phyloP scores from a whole-genome alignment of 805 yeast genomes.

The Wickerhamomyces hampshirensis region DNA sequence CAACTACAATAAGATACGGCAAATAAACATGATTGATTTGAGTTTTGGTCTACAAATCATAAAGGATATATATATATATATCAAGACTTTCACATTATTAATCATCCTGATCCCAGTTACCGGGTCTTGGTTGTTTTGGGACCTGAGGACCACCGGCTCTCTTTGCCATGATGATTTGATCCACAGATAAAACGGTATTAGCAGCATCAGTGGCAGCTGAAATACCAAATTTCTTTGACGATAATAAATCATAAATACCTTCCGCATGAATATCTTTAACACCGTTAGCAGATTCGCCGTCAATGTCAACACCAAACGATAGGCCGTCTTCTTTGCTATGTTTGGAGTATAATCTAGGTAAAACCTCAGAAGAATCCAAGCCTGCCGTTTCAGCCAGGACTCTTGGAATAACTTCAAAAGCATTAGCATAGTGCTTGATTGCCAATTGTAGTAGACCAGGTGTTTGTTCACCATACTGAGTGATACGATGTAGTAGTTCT shows the following conservation, averaged over 20 bases:
- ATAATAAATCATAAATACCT: slow-evolving; percentile 73
- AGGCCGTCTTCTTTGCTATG: slow-evolving; percentile 50
- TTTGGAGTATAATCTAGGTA: slow-evolving; percentile 85
- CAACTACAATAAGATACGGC: slow-evolving; percentile 2
- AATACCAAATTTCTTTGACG: slow-evolving; percentile 82
- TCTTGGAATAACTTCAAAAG: slow-evolving; percentile 92
- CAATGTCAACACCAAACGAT: slow-evolving; percentile 69
- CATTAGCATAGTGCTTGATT: slow-evolving; percentile 88
- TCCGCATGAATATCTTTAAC: slow-evolving; percentile 63
- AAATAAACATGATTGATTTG: too few relatives aligned
- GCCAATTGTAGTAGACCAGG: slow-evolving; percentile 93
- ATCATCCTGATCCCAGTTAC: slow-evolving; percentile 95
- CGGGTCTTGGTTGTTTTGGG: slow-evolving; percentile 72
- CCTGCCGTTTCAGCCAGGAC: slow-evolving; percentile 94
- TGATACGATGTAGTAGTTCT: slow-evolving; percentile 74
- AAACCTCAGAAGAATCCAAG: slow-evolving; percentile 80
- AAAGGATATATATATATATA: slow-evolving; percentile 1
- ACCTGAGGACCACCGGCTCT: slow-evolving; percentile 99
- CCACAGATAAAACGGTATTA: slow-evolving; percentile 82
- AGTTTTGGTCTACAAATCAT: too few relatives aligned
- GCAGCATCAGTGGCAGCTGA: slow-evolving; percentile 95
- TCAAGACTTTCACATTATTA: slow-evolving; percentile 24
- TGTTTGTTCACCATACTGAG: slow-evolving; percentile 85
- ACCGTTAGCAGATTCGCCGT: slow-evolving; percentile 63
- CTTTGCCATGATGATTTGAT: slow-evolving; percentile 98